Conservation (phyloP, 1,284 basidiomycete species). For the Puccinia novopanici region DNA sequence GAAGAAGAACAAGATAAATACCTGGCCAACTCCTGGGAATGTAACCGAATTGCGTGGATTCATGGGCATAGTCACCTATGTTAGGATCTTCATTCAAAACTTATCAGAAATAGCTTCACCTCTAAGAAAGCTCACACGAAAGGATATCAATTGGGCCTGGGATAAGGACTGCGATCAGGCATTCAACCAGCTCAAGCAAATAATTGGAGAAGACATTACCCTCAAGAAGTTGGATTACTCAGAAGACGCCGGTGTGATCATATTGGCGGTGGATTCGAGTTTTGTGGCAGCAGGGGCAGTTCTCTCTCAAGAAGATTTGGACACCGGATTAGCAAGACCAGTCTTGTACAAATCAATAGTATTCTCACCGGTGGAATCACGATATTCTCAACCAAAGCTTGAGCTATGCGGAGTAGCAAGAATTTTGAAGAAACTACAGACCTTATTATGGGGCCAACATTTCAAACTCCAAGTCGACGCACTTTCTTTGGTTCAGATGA, state of each 20-base stretch:
- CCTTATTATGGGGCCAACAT: neutral
- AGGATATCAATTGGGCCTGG: neutral
- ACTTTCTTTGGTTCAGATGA: too few species aligned
- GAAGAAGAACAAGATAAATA: conserved; percentile 7
- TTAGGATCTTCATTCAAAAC: too few species aligned
- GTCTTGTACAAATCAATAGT: neutral
- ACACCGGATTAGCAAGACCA: neutral
- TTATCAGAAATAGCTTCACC: neutral
- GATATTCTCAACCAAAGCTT: conserved; percentile 38
- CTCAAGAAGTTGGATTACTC: neutral
- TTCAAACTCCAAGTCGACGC: neutral
- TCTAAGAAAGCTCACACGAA: neutral
- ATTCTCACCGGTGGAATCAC: conserved; percentile 20
- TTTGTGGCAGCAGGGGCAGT: neutral
- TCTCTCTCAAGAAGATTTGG: neutral
- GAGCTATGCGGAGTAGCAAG: too few species aligned
- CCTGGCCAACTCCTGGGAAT: conserved; percentile 12
- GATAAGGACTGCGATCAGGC: neutral
- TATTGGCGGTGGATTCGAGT: conserved; percentile 9
- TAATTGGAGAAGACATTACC: neutral
- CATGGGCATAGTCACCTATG: neutral
- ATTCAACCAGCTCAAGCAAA: neutral
- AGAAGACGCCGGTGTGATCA: neutral
- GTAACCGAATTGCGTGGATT: neutral
- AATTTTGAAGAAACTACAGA: conserved; percentile 25